Conservation (phyloP, 2,329 filamentous ascomycete species). For the Intubia oerlemansii region DNA sequence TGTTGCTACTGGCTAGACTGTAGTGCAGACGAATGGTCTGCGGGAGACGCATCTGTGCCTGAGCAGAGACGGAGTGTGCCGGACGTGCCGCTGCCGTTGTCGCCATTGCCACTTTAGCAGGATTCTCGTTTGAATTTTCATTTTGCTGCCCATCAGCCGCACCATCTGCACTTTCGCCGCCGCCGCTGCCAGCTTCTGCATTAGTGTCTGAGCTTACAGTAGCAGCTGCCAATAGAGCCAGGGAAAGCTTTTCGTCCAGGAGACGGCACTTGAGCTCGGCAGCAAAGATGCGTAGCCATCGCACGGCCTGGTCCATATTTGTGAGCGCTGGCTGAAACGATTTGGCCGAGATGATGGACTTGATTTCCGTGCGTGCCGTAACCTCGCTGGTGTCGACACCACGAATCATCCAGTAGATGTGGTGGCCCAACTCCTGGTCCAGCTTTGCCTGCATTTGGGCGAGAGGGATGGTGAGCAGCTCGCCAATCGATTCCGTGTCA, state of each 20-base stretch:
- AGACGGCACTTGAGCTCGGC: conserved; percentile 81
- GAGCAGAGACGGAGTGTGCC: conserved; percentile 35
- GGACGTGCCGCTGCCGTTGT: not conserved
- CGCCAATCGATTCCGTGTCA: conserved; percentile 56
- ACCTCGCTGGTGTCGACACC: conserved; percentile 79
- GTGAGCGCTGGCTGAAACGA: conserved; percentile 76
- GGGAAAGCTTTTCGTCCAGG: conserved; percentile 51
- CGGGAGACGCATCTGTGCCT: conserved; percentile 62
- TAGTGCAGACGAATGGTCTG: conserved; percentile 74
- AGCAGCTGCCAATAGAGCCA: conserved; percentile 4
- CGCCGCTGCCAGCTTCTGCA: not conserved
- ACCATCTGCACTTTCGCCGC: too few species aligned
- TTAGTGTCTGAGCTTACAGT: not conserved
- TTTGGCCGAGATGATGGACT: conserved; percentile 93
- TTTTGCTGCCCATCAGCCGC: not conserved
- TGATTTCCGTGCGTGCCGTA: conserved; percentile 78
- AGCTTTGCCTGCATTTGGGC: conserved; percentile 60
- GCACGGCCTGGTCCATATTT: conserved; percentile 52
- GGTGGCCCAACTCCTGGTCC: conserved; percentile 55
- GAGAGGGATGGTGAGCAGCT: conserved; percentile 49
- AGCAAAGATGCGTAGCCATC: conserved; percentile 79
- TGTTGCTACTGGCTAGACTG: conserved; percentile 40
- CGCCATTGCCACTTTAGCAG: not conserved
- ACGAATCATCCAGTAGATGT: conserved; percentile 69
- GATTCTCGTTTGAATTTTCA: not conserved